Evolutionary conservation across 2,329 filamentous ascomycete genomes (phyloP).

Genomic region (Domatiomyces catenatus): DNA sequence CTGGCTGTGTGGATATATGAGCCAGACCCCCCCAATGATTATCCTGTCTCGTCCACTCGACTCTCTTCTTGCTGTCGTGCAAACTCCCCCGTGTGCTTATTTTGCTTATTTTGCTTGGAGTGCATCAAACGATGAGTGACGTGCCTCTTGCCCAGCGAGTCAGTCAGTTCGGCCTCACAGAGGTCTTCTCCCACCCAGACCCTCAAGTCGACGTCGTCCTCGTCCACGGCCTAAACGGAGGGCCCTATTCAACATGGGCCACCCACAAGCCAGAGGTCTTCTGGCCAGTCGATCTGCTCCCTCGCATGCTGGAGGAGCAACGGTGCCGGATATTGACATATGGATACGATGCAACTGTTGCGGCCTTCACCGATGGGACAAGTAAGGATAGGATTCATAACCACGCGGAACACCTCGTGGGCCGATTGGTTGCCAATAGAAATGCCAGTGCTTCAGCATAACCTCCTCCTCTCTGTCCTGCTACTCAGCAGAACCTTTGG

Average conservation of each 20-base stretch:
- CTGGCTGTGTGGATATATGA: neutral
- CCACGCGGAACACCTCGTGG: slow-evolving; percentile 55
- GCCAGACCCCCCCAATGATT: neutral
- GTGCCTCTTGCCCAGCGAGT: slow-evolving; percentile 11
- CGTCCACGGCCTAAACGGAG: slow-evolving; percentile 55
- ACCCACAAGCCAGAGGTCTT: slow-evolving; percentile 42
- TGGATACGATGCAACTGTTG: slow-evolving; percentile 56
- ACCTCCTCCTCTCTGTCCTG: neutral
- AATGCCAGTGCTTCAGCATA: slow-evolving; percentile 23
- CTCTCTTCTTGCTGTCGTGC: neutral
- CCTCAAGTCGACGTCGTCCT: slow-evolving; percentile 44
- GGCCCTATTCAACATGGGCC: slow-evolving; percentile 46
- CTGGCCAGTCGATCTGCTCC: slow-evolving; percentile 56
- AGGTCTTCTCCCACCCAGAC: slow-evolving; percentile 25
- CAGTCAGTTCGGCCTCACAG: slow-evolving; percentile 27
- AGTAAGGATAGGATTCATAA: slow-evolving; percentile 54
- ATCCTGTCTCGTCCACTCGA: neutral
- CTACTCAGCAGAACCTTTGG: neutral
- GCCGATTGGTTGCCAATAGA: slow-evolving; percentile 47
- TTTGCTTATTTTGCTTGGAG: neutral
- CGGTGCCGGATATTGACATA: slow-evolving; percentile 54
- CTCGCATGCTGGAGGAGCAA: slow-evolving; percentile 39
- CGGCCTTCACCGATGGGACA: slow-evolving; percentile 36
- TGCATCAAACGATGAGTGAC: neutral
- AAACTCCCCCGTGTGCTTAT: neutral